phyloP scores from a whole-genome alignment of 2,329 filamentous ascomycete genomes.

The Fusarium anthophilum region DNA sequence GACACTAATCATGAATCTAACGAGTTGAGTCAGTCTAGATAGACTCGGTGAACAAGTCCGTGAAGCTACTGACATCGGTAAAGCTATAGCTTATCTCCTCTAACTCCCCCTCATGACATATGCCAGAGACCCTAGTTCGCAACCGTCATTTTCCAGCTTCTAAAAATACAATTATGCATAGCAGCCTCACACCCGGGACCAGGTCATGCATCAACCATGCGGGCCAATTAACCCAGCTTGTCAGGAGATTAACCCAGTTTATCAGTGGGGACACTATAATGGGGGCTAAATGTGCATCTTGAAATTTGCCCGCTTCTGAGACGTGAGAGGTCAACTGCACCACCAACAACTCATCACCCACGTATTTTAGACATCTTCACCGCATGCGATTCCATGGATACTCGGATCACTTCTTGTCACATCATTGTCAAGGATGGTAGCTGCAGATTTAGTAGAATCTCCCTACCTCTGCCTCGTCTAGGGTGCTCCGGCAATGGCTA shows the following conservation, averaged over 20 bases:
- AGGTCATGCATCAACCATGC: slow-evolving; percentile 34
- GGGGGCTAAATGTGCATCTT: slow-evolving; percentile 39
- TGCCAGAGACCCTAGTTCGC: slow-evolving; percentile 14
- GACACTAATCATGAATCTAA: not conserved
- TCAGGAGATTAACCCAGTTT: not conserved
- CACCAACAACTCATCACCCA: slow-evolving; percentile 17
- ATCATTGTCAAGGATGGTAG: not conserved
- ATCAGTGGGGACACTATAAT: slow-evolving; percentile 23
- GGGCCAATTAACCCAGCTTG: slow-evolving; percentile 36
- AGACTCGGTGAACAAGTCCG: not conserved
- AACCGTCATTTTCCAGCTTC: slow-evolving; percentile 18
- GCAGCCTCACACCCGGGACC: slow-evolving; percentile 29
- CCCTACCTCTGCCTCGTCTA: not conserved
- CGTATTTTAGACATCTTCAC: slow-evolving; percentile 19
- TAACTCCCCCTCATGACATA: slow-evolving; percentile 4
- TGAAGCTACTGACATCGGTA: not conserved
- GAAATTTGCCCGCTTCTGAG: slow-evolving; percentile 30
- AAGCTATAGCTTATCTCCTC: not conserved
- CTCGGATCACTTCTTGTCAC: slow-evolving; percentile 15
- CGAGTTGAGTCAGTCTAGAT: not conserved
- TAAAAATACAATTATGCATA: slow-evolving; percentile 41
- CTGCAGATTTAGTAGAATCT: not conserved
- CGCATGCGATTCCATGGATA: slow-evolving; percentile 13
- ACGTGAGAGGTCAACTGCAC: slow-evolving; percentile 30
- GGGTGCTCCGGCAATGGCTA: not conserved